phyloP scores from a whole-genome alignment of 305 asterid genomes.

The Fraxinus platypoda region DNA sequence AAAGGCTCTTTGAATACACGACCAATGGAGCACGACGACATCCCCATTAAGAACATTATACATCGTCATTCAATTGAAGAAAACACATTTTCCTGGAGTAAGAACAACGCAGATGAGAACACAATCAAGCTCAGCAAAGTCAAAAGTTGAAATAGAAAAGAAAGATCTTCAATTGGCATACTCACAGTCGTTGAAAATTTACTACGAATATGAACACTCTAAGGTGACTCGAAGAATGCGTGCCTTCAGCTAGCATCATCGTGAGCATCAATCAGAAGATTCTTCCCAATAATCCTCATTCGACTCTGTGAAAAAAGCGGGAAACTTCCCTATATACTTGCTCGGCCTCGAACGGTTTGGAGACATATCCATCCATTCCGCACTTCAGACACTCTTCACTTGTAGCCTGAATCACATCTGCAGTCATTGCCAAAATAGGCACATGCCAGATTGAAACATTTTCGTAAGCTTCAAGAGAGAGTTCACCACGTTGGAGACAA shows the following conservation, averaged over 20 bases:
- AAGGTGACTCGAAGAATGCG: conserved; percentile 26
- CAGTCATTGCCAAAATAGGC: conserved; percentile 95
- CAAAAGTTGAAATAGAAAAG: not conserved
- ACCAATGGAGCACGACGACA: not conserved
- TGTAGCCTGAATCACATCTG: conserved; percentile 94
- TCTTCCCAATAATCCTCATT: conserved; percentile 34
- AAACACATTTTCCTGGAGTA: not conserved
- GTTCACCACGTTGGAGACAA: conserved; percentile 48
- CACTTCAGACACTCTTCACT: conserved; percentile 54
- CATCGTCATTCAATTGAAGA: not conserved
- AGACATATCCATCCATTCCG: conserved; percentile 92
- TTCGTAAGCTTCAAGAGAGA: conserved; percentile 35
- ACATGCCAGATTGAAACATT: conserved; percentile 72
- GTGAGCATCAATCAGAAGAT: conserved; percentile 17
- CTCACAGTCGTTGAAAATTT: conserved; percentile 51
- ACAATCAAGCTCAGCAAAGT: not conserved
- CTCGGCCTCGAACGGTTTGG: conserved; percentile 93
- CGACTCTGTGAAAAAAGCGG: conserved; percentile 48
- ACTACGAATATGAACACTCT: conserved; percentile 22
- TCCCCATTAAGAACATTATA: not conserved
- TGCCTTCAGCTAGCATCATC: conserved; percentile 10
- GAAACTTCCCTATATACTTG: conserved; percentile 87
- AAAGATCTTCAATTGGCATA: conserved; percentile 12
- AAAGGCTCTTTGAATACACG: not conserved
- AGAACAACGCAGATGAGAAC: not conserved